phyloP scores from a whole-genome alignment of 2,329 filamentous ascomycete genomes.

The Colletotrichum plurivorum region DNA sequence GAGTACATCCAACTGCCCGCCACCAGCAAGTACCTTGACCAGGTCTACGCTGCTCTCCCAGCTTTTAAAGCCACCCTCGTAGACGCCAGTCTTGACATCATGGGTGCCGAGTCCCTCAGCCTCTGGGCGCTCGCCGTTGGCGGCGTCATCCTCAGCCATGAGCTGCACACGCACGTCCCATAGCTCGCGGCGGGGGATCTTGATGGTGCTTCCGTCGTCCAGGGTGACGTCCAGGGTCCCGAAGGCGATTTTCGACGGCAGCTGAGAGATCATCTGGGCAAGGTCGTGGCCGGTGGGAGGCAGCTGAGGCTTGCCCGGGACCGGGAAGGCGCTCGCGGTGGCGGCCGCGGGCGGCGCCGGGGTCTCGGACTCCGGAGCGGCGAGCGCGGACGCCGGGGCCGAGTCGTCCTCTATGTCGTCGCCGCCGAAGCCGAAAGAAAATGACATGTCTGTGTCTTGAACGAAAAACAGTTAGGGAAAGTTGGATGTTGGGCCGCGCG shows the following conservation, averaged over 20 bases:
- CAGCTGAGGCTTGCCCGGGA: constrained; percentile 72
- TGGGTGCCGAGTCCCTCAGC: constrained; percentile 73
- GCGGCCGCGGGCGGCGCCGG: constrained; percentile 46
- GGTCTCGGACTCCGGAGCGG: constrained; percentile 42
- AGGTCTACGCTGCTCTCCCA: constrained; percentile 90
- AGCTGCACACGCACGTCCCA: constrained; percentile 87
- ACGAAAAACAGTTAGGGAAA: not conserved
- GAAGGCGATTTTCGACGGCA: constrained; percentile 84
- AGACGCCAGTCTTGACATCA: constrained; percentile 85
- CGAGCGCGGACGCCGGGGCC: constrained; percentile 43
- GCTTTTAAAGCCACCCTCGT: constrained; percentile 90
- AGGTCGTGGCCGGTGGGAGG: constrained; percentile 67
- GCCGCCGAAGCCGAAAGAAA: constrained; percentile 74
- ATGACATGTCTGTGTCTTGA: constrained; percentile 54
- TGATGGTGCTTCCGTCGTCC: constrained; percentile 67
- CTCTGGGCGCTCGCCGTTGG: constrained; percentile 53
- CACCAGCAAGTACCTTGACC: constrained; percentile 73
- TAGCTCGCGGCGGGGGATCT: constrained; percentile 80
- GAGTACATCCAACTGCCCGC: constrained; percentile 52
- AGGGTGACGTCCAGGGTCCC: constrained; percentile 72
- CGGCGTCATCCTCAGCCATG: constrained; percentile 77
- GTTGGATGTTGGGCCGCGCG: constrained; percentile 14
- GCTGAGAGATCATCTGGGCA: constrained; percentile 63
- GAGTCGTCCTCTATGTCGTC: constrained; percentile 73
- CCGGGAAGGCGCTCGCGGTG: constrained; percentile 69